Conservation (phyloP, 164 flowering plant species). For the Cinnamomum micranthum region DNA sequence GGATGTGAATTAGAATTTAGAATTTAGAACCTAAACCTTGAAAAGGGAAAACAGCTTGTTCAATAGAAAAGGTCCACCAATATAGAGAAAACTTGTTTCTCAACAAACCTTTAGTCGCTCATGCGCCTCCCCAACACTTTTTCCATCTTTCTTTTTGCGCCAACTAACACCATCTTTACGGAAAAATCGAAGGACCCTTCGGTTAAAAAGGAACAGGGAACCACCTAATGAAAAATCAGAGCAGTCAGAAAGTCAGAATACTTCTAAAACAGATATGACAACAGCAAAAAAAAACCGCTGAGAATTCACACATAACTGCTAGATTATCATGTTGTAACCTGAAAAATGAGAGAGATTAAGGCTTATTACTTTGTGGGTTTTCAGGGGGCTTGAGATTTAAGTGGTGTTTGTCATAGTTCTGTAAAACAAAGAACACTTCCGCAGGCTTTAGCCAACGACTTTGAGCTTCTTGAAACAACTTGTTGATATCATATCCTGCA, state of each 20-base stretch:
- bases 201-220: constrained; percentile 84
- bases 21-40: not conserved
- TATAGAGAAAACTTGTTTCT: not conserved
- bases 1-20: too few species aligned
- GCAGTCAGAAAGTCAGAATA: not conserved
- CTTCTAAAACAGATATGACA: not conserved
- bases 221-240: constrained; percentile 56
- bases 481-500: constrained; percentile 50
- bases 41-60: too few species aligned
- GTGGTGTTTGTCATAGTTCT: constrained; percentile 46
- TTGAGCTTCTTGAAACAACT: constrained; percentile 57
- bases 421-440: constrained; percentile 64
- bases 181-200: constrained; percentile 76
- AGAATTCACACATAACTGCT: not conserved
- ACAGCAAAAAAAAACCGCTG: not conserved
- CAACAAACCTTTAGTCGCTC: constrained; percentile 82
- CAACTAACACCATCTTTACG: constrained; percentile 89
- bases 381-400: constrained; percentile 47
- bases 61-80: too few species aligned
- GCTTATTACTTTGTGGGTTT: constrained; percentile 49
- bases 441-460: constrained; percentile 82
- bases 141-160: constrained; percentile 90
- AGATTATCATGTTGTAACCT: not conserved
- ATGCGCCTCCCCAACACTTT: constrained; percentile 92
- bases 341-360: not conserved